Evolutionary conservation across 139 green algal genomes (phyloP), one percentile per base, ranked within the genome.

Genomic region (Ulvella scutata): DNA sequence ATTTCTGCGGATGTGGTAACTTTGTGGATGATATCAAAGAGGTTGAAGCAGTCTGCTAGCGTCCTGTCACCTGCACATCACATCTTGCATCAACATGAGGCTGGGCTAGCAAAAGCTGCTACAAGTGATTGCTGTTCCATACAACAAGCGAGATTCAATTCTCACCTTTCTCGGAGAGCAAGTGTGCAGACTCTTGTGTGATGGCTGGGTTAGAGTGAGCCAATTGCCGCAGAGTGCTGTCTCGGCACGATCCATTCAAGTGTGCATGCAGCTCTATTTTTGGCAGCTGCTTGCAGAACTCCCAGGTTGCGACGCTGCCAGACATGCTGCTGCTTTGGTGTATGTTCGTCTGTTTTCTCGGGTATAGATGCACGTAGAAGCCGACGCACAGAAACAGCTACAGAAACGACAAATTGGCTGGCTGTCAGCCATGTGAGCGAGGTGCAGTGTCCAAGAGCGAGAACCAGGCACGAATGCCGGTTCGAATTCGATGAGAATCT

Each of bases 221-320:
- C 4, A 33, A 3, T 72, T 10, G 29, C 80, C 76, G 80, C 29
- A 90, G 77, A 3, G 82, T 89, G 33, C 38, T 73, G 4, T 79
- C 51, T 23, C 51, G 31, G 51, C 51, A 67, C 33, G 77, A 87
- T 13, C 90, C 90, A 38, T 96, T 96, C 9, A 96, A 73, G 59
- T 96, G 91, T 3, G 91, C 90, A 75, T 96, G 91, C 77, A 96
- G 83, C 83, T 96, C 91, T 2, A 93, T 72, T 51, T 96, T 96
- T 3, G 88, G 90, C 10, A 96, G 79, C 2, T 21, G 4, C 28
- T 67, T 43, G 76, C 90, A 96, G 26, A 87, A 90, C 0, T 3
- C 10, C n/a, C n/a, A n/a, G n/a, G n/a, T n/a, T n/a, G n/a, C n/a
- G n/a, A n/a, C n/a, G n/a, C n/a, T n/a, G n/a, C n/a, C n/a, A n/a